Base-by-base conservation (phyloP, 805 yeast genomes). In the Yarrowia osloensis region DNA sequence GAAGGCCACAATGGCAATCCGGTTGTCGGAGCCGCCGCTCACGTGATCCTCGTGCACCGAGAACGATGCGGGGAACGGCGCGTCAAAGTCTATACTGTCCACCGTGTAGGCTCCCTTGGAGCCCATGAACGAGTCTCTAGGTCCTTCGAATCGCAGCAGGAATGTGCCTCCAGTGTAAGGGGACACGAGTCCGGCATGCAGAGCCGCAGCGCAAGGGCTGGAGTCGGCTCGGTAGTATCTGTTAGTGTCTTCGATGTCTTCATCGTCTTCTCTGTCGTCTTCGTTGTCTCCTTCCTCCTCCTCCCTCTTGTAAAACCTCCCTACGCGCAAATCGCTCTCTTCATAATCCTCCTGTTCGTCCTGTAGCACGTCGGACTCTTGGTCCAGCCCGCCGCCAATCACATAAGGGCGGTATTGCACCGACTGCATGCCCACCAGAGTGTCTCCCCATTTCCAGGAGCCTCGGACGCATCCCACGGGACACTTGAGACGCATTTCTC, bases 391-490 rank as follows among this genome's bases (percentile, higher is more conserved):
- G 2, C 66, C 66, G 2, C 97, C 97, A 28, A 93, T 84, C 35
- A 86, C 85, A 71, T 81, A 90, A 1, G 89, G 89, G 65, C 86
- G 76, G 73, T 93, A 90, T 73, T 90, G 89, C 26, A 88, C 80
- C 70, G 85, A 77, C 66, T 85, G 78, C 63, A 82, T 82, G 0
- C 97, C 98, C 0, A 91, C 90, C 0, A 93, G 87, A 12, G 88
- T 78, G 19, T 88, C 85, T 1, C 92, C 85, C 75, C 87, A 93
- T 0, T 91, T 83, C 87, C 89, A 86, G 40, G 92, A 86, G 35
- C 86, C 90, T 37, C 88, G 78, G 70, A 88, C 91, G 77, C 98
- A 93, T 37, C 92, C 78, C 0, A 97, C 96, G 0, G 97, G 97
- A 76, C 98, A 93, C 70, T 91, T 81, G 73, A 92, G 66, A 5